These are phyloP conservation scores for Mycosphaerelloides madeirae DNA, from an alignment of 2,329 filamentous ascomycete genomes.

Conservation along the genomic window DNA sequence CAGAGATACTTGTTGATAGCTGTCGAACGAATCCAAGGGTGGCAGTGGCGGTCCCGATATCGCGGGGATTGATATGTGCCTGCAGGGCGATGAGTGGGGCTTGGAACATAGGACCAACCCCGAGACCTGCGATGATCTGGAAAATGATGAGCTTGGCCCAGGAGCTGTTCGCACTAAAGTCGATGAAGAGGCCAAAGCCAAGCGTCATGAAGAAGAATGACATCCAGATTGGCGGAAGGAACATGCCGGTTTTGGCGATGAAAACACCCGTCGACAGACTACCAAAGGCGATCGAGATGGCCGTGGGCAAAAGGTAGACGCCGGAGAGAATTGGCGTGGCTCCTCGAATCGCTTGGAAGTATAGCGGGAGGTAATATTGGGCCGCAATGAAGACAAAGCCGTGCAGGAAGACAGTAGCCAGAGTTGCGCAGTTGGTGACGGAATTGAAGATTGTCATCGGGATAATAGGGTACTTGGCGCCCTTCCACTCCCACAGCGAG, in stretches of 20 bases:
- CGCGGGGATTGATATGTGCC: conserved; percentile 55
- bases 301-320: conserved; percentile 48
- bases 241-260: conserved; percentile 45
- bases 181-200: conserved; percentile 37
- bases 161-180: conserved; percentile 31
- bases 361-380: conserved; percentile 77
- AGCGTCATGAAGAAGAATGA: conserved; percentile 36
- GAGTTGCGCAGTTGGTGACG: conserved; percentile 60
- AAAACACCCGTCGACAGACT: conserved; percentile 35
- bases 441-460: conserved; percentile 66
- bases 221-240: conserved; percentile 49
- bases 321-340: conserved; percentile 66
- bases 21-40: conserved; percentile 66
- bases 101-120: conserved; percentile 65
- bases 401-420: conserved; percentile 66
- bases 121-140: conserved; percentile 60
- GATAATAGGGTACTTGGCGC: conserved; percentile 74
- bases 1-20: conserved; percentile 61
- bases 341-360: conserved; percentile 73
- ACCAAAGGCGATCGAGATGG: conserved; percentile 31
- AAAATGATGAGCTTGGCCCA: conserved; percentile 44
- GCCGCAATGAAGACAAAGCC: conserved; percentile 70
- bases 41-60: conserved; percentile 65
- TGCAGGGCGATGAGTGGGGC: conserved; percentile 64
- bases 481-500: conserved; percentile 64